Percentiles rank a stretch among this genome's conserved stretches.
These are phyloP conservation scores for Cutaneotrichosporon sp. DNA, from an alignment of 1,284 basidiomycete species.

Conservation along the genomic window DNA sequence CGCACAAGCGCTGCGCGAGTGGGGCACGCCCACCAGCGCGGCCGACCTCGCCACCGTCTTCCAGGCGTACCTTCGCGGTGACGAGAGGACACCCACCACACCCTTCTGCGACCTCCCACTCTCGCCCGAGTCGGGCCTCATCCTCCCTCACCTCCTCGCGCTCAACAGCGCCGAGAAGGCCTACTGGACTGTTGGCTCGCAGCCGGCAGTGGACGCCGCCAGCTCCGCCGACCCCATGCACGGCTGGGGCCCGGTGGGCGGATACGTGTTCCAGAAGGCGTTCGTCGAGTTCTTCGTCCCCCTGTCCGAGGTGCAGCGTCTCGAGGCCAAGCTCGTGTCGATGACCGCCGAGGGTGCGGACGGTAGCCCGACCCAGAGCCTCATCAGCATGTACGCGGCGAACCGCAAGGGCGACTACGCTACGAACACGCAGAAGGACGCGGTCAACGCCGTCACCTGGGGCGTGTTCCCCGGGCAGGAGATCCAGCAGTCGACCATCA, in stretches of 20 bases:
- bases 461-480: slow-evolving; percentile 98
- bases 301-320: slow-evolving; percentile 63
- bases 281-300: slow-evolving; percentile 95
- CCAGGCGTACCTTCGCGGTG: slow-evolving; percentile 66
- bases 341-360: slow-evolving; percentile 26
- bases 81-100: slow-evolving; percentile 67
- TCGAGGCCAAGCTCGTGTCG: slow-evolving; percentile 58
- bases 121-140: slow-evolving; percentile 78
- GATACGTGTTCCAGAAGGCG: slow-evolving; percentile 95
- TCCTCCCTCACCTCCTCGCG: slow-evolving; percentile 73
- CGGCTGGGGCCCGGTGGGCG: slow-evolving; percentile 90
- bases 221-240: slow-evolving; percentile 72
- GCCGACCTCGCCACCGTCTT: slow-evolving; percentile 79
- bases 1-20: slow-evolving; percentile 68
- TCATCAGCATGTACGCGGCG: slow-evolving; percentile 77
- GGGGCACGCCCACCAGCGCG: slow-evolving; percentile 73
- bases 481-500: slow-evolving; percentile 96
- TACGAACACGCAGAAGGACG: slow-evolving; percentile 88
- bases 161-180: slow-evolving; percentile 67
- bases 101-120: slow-evolving; percentile 89
- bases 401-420: slow-evolving; percentile 83
- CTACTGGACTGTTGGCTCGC: slow-evolving; percentile 97
- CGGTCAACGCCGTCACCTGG: slow-evolving; percentile 99
- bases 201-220: slow-evolving; percentile 86
- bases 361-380: slow-evolving; percentile 58